Base-by-base conservation (phyloP, 1,139 yeast genomes). In the Pichia sp. region DNA sequence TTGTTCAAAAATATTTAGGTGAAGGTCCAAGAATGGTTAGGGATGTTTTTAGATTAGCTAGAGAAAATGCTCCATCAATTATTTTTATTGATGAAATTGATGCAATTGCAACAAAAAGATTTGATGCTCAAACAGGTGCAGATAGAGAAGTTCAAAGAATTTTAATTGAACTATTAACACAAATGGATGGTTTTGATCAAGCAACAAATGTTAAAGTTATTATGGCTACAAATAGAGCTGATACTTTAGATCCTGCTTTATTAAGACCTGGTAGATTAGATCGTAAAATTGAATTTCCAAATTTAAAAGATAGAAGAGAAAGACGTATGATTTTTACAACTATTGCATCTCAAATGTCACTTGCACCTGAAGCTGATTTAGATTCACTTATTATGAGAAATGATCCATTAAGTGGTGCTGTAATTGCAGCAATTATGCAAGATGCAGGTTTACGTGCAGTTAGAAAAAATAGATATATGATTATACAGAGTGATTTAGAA, bases 1-100 rank as follows among this genome's bases (percentile, higher is more conserved):
- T 93, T 61, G 97, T 93, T 42, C 98, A 93, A 63, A 93, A 93
- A 64, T 93, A 93, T 62, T 75, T 93, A 44, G 99, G 99, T 63
- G 99, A 93, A 68, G 98, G 99, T 56, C 97, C 98, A 46, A 78
- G 99, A 68, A 91, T 93, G 97, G 98, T 91, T 30, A 81, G 98
- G 65, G 98, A 93, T 62, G 97, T 91, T 35, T 93, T 93, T 69
- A 74, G 97, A 59, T 73, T 93, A 51, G 99, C 99, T 3, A 77
- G 98, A 57, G 99, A 93, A 61, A 91, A 93, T 66, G 78, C 96
- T 0, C 99, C 99, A 10, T 78, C 96, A 13, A 93, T 91, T 58
- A 91, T 91, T 51, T 91, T 91, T 64, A 91, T 91, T 57, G 99
- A 93, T 70, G 99, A 93, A 68, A 86, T 93, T 55, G 99, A 93